Evolutionary conservation across 768 basidiomycete species (phyloP), one percentile per base, ranked within the genome.

Genomic region (Russula abietina): DNA sequence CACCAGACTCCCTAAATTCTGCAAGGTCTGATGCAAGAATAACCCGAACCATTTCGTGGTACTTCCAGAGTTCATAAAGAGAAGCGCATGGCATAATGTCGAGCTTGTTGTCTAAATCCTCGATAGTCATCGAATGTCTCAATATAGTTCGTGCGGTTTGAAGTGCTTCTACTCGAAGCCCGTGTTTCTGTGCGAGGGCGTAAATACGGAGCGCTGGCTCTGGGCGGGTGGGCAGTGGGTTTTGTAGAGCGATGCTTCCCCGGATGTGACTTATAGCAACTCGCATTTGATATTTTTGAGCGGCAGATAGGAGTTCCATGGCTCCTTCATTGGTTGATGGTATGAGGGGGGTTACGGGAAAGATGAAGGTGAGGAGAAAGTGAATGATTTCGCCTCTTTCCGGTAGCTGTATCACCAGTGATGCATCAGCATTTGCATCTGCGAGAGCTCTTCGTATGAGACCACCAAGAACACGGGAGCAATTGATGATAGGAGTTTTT

Each of bases 341-440:
- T 10, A 59, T 22, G 45, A 36, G 0, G 10, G 48, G 36, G 3
- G 24, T 1, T 24, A 59, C 53, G 12, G 53, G 57, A 28, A 64
- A 46, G 9, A 59, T 43, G 24, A 64, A 59, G 3, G 62, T 64
- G 52, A 64, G 39, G n/a, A 64, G 62, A 22, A 1, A 33, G 32
- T 32, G 22, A 28, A 59, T 46, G 38, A 45, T 59, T 4, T 6
- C 8, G 5, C 46, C 39, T 12, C 14, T 59, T 41, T 64, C 52
- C 2, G 19, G 39, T 4, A 64, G 30, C 4, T 55, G 22, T 28
- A 64, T 8, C 1, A 53, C 28, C 5, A 51, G 48, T 3, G 48
- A 43, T 43, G 3, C n/a, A n/a, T 45, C 49, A 9, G 4, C 19
- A 19, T 22, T 11, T 11, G 9, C 1, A 1, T 11, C 16, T 7